These are phyloP conservation scores for Thermoascus crustaceus DNA, from an alignment of 2,329 filamentous ascomycete species.

Conservation along the genomic window DNA sequence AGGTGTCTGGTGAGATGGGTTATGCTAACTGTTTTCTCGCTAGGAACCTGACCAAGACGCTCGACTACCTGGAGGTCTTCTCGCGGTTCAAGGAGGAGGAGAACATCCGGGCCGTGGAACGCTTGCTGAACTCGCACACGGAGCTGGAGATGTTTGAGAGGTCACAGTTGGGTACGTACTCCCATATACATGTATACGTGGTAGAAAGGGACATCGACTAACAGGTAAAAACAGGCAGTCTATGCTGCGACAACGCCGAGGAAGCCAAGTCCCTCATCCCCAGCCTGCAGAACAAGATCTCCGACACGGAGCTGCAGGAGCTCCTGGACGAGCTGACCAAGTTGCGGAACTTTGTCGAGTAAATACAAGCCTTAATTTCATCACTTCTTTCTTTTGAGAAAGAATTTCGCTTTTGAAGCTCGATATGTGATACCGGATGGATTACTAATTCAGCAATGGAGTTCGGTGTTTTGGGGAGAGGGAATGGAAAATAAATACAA, in stretches of 20 bases:
- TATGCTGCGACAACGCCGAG: constrained; percentile 87
- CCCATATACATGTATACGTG: constrained; percentile 1
- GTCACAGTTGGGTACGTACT: constrained; percentile 69
- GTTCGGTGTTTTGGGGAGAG: too few relatives aligned
- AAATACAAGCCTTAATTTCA: too few relatives aligned
- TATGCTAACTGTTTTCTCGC: neutral
- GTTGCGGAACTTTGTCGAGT: constrained; percentile 48
- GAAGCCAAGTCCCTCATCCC: constrained; percentile 96
- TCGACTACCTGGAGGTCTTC: constrained; percentile 90
- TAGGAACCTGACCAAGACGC: constrained; percentile 70
- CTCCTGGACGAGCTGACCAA: constrained; percentile 87
- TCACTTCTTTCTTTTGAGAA: too few relatives aligned
- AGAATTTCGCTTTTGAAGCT: too few relatives aligned
- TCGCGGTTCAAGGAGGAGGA: constrained; percentile 92
- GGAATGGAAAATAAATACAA: too few relatives aligned
- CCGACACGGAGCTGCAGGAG: constrained; percentile 78
- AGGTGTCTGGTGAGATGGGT: neutral
- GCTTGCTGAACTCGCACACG: constrained; percentile 65
- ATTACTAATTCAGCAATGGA: too few relatives aligned
- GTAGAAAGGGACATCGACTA: constrained; percentile 3
- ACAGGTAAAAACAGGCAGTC: constrained; percentile 54
- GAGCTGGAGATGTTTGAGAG: constrained; percentile 87
- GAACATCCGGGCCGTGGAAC: constrained; percentile 89
- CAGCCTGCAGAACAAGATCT: constrained; percentile 78
- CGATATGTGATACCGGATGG: too few relatives aligned